Conservation (phyloP, 306 rosid species). For the Prosopis cineraria region DNA sequence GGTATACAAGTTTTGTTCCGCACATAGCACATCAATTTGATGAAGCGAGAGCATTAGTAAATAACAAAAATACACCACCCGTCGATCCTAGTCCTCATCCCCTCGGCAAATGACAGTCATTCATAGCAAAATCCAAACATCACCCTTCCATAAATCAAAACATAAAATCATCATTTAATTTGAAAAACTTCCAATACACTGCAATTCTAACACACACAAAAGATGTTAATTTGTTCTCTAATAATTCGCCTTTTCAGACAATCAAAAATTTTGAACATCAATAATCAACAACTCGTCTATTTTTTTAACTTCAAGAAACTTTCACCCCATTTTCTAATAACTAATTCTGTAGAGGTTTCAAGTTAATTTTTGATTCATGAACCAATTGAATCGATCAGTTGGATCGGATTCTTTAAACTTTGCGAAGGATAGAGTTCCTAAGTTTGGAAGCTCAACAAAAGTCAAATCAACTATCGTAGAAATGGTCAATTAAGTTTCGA, state of each 20-base stretch:
- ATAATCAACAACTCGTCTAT: neutral
- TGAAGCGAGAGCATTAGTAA: no score
- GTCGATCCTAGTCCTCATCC: no score
- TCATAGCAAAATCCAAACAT: no score
- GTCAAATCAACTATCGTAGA: neutral
- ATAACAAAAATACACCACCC: no score
- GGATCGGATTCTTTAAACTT: neutral
- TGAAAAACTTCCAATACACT: neutral
- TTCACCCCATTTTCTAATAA: neutral
- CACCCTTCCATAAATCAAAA: neutral
- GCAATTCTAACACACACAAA: no score
- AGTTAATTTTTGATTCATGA: neutral
- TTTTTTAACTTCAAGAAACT: neutral
- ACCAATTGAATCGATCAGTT: neutral
- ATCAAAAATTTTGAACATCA: neutral
- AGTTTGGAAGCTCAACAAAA: neutral
- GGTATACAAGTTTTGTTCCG: no score
- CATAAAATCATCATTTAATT: neutral
- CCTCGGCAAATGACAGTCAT: no score
- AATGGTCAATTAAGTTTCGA: no score
- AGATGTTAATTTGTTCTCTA: no score
- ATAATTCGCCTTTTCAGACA: no score
- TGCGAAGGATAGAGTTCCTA: neutral
- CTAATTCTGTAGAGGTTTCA: no score
- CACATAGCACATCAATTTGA: no score